Percentiles rank a stretch among this genome's conserved stretches.
Conservation (phyloP, 352 stramenopile species). For the Phytophthora tentaculata region DNA sequence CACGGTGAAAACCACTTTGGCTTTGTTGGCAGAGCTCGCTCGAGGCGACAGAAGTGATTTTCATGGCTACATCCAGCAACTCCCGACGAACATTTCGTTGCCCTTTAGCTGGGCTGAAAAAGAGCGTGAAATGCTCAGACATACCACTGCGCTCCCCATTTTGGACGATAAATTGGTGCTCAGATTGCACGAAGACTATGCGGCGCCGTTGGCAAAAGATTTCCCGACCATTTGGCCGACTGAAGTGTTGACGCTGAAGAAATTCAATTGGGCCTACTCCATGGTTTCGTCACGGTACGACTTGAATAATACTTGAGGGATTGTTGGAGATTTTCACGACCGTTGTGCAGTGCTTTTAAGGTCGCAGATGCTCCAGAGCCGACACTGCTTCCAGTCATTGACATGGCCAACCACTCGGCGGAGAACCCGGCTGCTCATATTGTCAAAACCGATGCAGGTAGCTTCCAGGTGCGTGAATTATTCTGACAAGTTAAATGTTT, state of each 20-base stretch:
- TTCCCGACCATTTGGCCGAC: slow-evolving; percentile 53
- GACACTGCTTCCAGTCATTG: slow-evolving; percentile 74
- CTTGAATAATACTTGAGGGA: background rate
- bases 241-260: slow-evolving; percentile 41
- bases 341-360: slow-evolving; percentile 68
- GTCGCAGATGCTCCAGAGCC: slow-evolving; percentile 44
- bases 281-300: slow-evolving; percentile 73
- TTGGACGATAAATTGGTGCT: slow-evolving; percentile 64
- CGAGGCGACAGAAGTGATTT: slow-evolving; percentile 48
- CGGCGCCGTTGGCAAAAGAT: slow-evolving; percentile 35
- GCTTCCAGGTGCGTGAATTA: slow-evolving; percentile 48
- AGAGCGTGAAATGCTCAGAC: slow-evolving; percentile 42
- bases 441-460: slow-evolving; percentile 42
- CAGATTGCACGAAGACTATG: slow-evolving; percentile 53
- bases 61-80: slow-evolving; percentile 65
- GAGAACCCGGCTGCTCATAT: slow-evolving; percentile 55
- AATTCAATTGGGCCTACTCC: slow-evolving; percentile 72
- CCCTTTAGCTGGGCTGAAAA: slow-evolving; percentile 52
- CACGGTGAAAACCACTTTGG: slow-evolving; percentile 53
- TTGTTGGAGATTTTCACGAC: background rate
- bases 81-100: slow-evolving; percentile 53
- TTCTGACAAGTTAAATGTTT: background rate
- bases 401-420: slow-evolving; percentile 78
- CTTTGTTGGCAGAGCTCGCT: slow-evolving; percentile 52
- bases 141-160: slow-evolving; percentile 58